phyloP scores from a whole-genome alignment of 2,329 filamentous ascomycete genomes.

The Aureobasidium zeae region DNA sequence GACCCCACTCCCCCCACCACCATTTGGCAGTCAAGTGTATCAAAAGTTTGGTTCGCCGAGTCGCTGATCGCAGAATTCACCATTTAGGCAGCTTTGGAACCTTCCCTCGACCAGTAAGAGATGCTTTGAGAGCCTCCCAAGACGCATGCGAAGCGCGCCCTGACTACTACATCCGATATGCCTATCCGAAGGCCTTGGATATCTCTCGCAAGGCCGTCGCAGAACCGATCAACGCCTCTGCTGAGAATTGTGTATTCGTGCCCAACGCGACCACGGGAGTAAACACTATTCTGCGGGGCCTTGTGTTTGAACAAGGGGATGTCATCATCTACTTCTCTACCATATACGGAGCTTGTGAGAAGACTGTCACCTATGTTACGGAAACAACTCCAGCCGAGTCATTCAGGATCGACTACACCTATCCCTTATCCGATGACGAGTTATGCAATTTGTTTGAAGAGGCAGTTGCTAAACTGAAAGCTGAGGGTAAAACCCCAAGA shows the following conservation, averaged over 20 bases:
- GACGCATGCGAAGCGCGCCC: slow-evolving; percentile 57
- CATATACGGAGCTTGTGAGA: slow-evolving; percentile 69
- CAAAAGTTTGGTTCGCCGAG: not conserved
- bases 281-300: slow-evolving; percentile 70
- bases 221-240: slow-evolving; percentile 54
- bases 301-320: slow-evolving; percentile 61
- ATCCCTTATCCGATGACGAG: slow-evolving; percentile 61
- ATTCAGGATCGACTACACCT: slow-evolving; percentile 51
- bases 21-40: not conserved
- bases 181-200: slow-evolving; percentile 54
- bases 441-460: slow-evolving; percentile 53
- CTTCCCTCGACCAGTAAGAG: slow-evolving; percentile 54
- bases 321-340: slow-evolving; percentile 71
- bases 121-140: slow-evolving; percentile 55
- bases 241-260: slow-evolving; percentile 63
- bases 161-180: slow-evolving; percentile 67
- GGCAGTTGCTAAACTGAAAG: slow-evolving; percentile 45
- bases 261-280: slow-evolving; percentile 70
- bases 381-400: slow-evolving; percentile 51
- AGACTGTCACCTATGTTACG: slow-evolving; percentile 60
- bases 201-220: slow-evolving; percentile 56
- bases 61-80: not conserved
- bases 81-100: slow-evolving; percentile 66
- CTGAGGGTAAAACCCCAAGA: slow-evolving; percentile 52
- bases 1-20: not conserved